A percentile compares a stretch with the other conserved stretches of the same genome.
phyloP scores from a whole-genome alignment of 2,329 filamentous ascomycete genomes.

The Monosporascus sp. region DNA sequence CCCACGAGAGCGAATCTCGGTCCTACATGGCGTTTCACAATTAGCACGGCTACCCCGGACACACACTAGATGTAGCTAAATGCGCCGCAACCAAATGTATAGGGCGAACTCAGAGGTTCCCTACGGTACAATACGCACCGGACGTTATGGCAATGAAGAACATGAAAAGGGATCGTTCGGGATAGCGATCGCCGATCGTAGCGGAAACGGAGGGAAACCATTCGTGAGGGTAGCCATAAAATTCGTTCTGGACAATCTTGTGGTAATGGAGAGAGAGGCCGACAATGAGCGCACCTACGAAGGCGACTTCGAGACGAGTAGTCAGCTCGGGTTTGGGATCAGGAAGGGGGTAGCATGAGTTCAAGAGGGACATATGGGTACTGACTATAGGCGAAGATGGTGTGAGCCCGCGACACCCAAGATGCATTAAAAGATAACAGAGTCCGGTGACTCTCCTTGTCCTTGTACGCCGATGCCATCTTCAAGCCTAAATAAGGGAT shows the following conservation, averaged over 20 bases:
- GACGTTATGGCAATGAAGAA: conserved; percentile 96
- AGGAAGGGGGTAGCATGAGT: neutral
- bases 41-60: conserved; percentile 6
- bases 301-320: conserved; percentile 55
- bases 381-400: conserved; percentile 72
- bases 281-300: conserved; percentile 78
- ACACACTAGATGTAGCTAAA: neutral
- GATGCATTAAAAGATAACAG: conserved; percentile 69
- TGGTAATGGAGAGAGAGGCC: conserved; percentile 81
- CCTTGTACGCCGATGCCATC: conserved; percentile 54
- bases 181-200: conserved; percentile 95
- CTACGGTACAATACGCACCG: conserved; percentile 42
- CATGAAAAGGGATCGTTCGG: conserved; percentile 95
- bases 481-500: neutral
- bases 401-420: conserved; percentile 90
- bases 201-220: conserved; percentile 97
- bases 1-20: conserved; percentile 87
- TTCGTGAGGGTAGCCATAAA: conserved; percentile 89
- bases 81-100: too few relatives aligned
- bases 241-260: conserved; percentile 97
- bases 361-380: conserved; percentile 9
- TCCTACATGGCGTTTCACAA: conserved; percentile 42
- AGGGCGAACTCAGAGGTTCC: neutral
- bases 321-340: conserved; percentile 3
- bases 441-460: conserved; percentile 54